A percentile compares a stretch with the other conserved stretches of the same genome.
Conservation (phyloP, 2,329 filamentous ascomycete genomes). For the Colletotrichum higginsianum region DNA sequence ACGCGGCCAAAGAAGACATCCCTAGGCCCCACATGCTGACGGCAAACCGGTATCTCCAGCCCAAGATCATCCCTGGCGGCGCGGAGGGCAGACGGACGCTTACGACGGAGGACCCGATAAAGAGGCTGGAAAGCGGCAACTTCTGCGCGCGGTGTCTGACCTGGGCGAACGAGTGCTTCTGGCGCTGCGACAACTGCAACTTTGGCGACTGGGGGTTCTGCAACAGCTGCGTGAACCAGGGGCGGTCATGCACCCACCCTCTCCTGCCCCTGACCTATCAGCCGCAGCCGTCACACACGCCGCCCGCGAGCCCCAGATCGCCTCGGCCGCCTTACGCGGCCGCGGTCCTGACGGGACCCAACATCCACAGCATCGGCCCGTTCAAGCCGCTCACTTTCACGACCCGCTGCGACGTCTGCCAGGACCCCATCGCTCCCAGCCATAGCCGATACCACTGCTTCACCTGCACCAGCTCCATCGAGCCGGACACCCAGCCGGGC, state of each 20-base stretch:
- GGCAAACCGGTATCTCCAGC: constrained; percentile 69
- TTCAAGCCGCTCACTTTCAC: constrained; percentile 81
- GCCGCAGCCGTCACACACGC: constrained; percentile 52
- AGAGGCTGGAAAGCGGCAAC: constrained; percentile 81
- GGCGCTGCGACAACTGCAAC: constrained; percentile 90
- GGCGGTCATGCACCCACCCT: constrained; percentile 84
- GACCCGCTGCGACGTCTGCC: constrained; percentile 85
- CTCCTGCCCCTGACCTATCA: constrained; percentile 82
- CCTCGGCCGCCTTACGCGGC: constrained; percentile 62
- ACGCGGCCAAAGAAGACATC: constrained; percentile 55
- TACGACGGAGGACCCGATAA: constrained; percentile 77
- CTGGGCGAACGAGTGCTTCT: constrained; percentile 87
- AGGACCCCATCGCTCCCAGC: constrained; percentile 77
- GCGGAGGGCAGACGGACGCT: constrained; percentile 70
- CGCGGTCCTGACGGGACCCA: constrained; percentile 63
- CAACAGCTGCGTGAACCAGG: constrained; percentile 87
- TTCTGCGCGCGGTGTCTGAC: constrained; percentile 85
- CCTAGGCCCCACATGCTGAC: constrained; percentile 71
- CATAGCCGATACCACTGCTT: constrained; percentile 86
- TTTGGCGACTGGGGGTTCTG: constrained; percentile 97
- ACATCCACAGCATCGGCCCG: constrained; percentile 62
- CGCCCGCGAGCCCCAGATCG: constrained; percentile 59
- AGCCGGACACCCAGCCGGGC: constrained; percentile 67
- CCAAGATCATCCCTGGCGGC: constrained; percentile 64
- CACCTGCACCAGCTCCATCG: constrained; percentile 72